These are phyloP conservation scores for Phaeoacremonium minimum DNA, from an alignment of 2,329 filamentous ascomycete species.

Conservation along the genomic window DNA sequence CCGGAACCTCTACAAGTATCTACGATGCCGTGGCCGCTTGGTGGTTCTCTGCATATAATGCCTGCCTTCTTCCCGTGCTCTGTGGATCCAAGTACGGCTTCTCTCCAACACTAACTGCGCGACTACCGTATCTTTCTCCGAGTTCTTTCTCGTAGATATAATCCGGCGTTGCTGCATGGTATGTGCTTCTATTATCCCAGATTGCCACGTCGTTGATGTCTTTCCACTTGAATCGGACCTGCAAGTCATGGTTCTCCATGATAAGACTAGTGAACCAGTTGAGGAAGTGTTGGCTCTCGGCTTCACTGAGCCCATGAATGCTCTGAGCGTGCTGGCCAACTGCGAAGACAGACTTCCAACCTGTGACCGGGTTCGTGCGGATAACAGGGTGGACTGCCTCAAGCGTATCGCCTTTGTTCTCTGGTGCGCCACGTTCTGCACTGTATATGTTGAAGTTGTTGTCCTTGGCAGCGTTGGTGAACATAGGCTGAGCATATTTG, in stretches of 20 bases:
- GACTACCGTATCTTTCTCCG: slow-evolving; percentile 42
- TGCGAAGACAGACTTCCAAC: slow-evolving; percentile 52
- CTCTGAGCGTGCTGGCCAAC: slow-evolving; percentile 44
- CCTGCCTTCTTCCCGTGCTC: too few species aligned
- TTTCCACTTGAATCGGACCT: slow-evolving; percentile 42
- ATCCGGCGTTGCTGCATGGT: slow-evolving; percentile 50
- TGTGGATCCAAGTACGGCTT: slow-evolving; percentile 46
- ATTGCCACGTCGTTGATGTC: slow-evolving; percentile 45
- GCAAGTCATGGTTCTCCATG: slow-evolving; percentile 51
- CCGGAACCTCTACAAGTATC: too few species aligned
- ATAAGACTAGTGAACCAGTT: slow-evolving; percentile 47
- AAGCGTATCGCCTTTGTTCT: slow-evolving; percentile 43
- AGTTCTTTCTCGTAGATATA: slow-evolving; percentile 35
- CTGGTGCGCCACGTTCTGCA: slow-evolving; percentile 40
- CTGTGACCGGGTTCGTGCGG: slow-evolving; percentile 53
- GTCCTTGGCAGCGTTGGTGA: slow-evolving; percentile 39
- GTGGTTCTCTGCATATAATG: too few species aligned
- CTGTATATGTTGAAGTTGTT: slow-evolving; percentile 41
- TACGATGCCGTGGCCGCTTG: too few species aligned
- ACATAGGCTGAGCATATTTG: slow-evolving; percentile 45
- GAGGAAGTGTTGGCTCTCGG: slow-evolving; percentile 39
- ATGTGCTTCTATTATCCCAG: slow-evolving; percentile 55
- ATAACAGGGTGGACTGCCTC: slow-evolving; percentile 49
- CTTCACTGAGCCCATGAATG: slow-evolving; percentile 44
- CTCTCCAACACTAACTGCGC: slow-evolving; percentile 50